Evolutionary conservation across 768 basidiomycete genomes (phyloP), one percentile per base, ranked within the genome.

Genomic region (Leccinum fibrillosum): DNA sequence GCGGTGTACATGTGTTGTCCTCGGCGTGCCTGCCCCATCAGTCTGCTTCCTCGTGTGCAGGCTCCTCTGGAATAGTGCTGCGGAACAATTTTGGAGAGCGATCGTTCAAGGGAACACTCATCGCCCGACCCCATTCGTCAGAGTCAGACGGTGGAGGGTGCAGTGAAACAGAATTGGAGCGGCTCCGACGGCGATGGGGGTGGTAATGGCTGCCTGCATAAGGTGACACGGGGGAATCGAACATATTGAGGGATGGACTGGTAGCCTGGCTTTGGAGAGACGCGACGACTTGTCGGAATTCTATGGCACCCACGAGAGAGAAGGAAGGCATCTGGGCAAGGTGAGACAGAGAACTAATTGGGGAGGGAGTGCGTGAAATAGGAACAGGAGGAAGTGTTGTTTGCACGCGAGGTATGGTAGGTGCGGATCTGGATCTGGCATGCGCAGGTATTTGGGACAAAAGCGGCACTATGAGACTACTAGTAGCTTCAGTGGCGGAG

Each of bases 231-330:
- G 77, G 81, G 26, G 80, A 82, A 51, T 90, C 88, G 62, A 92
- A 92, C 4, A 85, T 76, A 58, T 72, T 79, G 50, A 92, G 75
- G 0, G 84, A 80, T 0, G 81, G 74, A 1, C 77, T 77, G 2
- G 83, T 80, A 10, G 88, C 86, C 65, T 94, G 85, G 51, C 79
- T 79, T 61, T 86, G 84, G 23, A 99, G 78, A 0, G 89, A 86
- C 11, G 89, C 80, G 21, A 99, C 89, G 23, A 98, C 90, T 58
- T 94, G 88, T 17, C 94, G 82, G 74, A 99, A 99, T 72, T 99
- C 97, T 47, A 99, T 82, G 0, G 97, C 97, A 9, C 96, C 93
- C 5, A 98, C 83, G 2, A 99, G 82, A 3, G 96, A 98, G 66
- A 93, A 93, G 0, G 89, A 91, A 3, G 89, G 90, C 73, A 92